Conservation (phyloP, 148 eudicot genomes). For the Arctostaphylos glauca region DNA sequence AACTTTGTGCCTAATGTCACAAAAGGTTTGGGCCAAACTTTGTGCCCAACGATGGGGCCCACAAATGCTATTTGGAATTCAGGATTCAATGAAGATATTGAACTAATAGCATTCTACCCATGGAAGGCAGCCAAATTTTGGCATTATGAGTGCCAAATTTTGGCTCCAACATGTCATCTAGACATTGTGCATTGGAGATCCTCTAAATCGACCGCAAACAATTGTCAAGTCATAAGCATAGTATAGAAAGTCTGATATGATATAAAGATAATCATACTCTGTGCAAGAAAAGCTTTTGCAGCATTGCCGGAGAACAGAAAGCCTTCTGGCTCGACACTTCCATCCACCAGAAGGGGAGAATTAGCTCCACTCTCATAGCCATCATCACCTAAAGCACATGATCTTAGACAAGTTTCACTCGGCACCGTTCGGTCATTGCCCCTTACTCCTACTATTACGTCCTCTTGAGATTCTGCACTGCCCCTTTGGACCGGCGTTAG, state of each 20-base stretch:
- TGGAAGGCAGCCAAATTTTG: not conserved
- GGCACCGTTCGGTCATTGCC: slow-evolving; percentile 22
- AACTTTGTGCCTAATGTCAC: not conserved
- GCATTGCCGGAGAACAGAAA: slow-evolving; percentile 40
- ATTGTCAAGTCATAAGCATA: not conserved
- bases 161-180: not conserved
- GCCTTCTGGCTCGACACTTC: slow-evolving; percentile 26
- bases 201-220: not conserved
- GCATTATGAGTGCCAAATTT: not conserved
- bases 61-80: not conserved
- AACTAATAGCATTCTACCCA: not conserved
- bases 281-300: slow-evolving; percentile 74
- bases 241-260: not conserved
- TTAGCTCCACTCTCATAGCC: slow-evolving; percentile 17
- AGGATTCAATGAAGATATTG: not conserved
- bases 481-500: slow-evolving; percentile 28
- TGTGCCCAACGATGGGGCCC: not conserved
- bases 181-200: not conserved
- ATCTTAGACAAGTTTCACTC: slow-evolving; percentile 25
- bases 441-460: slow-evolving; percentile 16
- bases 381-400: slow-evolving; percentile 23
- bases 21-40: not conserved
- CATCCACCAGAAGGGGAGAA: slow-evolving; percentile 16
- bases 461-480: slow-evolving; percentile 30
- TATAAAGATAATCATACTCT: slow-evolving; percentile 45